phyloP scores from a whole-genome alignment of 2,329 filamentous ascomycete species.

The Aspergillus ochraceoroseus region DNA sequence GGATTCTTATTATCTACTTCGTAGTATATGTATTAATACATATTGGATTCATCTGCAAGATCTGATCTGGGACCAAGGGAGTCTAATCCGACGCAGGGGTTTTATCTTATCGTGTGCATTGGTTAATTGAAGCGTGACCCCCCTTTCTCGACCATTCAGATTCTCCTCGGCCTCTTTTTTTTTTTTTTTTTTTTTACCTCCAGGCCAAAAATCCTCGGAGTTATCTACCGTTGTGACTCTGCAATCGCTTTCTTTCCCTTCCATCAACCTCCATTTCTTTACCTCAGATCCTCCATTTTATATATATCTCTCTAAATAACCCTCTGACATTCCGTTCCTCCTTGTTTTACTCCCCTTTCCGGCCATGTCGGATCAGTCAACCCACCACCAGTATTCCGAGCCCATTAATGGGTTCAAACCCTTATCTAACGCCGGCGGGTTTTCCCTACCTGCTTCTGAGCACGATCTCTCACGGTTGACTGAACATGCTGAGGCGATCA shows the following conservation, averaged over 20 bases:
- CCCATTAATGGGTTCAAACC: slow-evolving; percentile 31
- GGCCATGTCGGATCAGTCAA: slow-evolving; percentile 30
- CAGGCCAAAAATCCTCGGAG: slow-evolving; percentile 7
- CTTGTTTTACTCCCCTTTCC: too few relatives aligned
- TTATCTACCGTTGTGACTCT: slow-evolving; percentile 4
- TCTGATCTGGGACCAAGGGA: too few relatives aligned
- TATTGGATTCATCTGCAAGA: too few relatives aligned
- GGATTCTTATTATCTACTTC: slow-evolving; percentile 3
- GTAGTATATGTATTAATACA: too few relatives aligned
- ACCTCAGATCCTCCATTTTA: neutral
- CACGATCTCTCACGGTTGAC: slow-evolving; percentile 29
- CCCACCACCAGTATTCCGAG: slow-evolving; percentile 28
- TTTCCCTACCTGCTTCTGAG: slow-evolving; percentile 26
- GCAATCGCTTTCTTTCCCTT: slow-evolving; percentile 5
- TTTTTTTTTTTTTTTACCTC: slow-evolving; percentile 3
- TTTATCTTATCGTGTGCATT: slow-evolving; percentile 17
- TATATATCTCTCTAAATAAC: too few relatives aligned
- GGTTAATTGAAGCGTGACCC: slow-evolving; percentile 11
- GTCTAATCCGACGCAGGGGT: too few relatives aligned
- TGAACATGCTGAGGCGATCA: slow-evolving; percentile 25
- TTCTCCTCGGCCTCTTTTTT: slow-evolving; percentile 7
- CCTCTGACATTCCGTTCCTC: too few relatives aligned
- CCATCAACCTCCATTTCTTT: slow-evolving; percentile 4
- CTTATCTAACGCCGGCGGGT: slow-evolving; percentile 30
- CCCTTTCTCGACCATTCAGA: slow-evolving; percentile 9